phyloP scores from a whole-genome alignment of 2,329 filamentous ascomycete species.

The Penicillium sp. region DNA sequence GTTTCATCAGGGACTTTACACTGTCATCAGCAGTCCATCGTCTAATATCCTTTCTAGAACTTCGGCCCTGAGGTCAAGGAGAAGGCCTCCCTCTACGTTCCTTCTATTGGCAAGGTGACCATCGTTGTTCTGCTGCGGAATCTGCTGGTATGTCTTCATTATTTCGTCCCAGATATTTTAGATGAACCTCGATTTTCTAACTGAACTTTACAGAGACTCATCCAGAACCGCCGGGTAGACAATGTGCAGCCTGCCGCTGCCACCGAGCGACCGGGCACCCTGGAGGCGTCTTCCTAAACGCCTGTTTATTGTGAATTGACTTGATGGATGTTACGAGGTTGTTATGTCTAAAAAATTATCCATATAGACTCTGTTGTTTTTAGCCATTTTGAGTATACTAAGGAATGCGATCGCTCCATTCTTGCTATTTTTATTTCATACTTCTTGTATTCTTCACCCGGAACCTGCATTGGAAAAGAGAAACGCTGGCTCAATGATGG shows the following conservation, averaged over 20 bases:
- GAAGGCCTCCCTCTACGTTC: conserved; percentile 95
- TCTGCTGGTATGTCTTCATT: conserved; percentile 69
- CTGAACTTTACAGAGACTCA: conserved; percentile 42
- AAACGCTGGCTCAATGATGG: neutral
- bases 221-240: conserved; percentile 50
- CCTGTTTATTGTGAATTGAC: conserved; percentile 1
- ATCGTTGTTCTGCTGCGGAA: conserved; percentile 91
- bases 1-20: conserved; percentile 15
- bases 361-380: conserved; percentile 33
- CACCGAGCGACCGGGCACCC: conserved; percentile 49
- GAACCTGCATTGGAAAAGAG: neutral
- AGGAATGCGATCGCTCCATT: neutral
- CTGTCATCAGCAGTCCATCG: neutral
- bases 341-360: conserved; percentile 21
- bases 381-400: conserved; percentile 30
- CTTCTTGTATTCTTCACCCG: neutral
- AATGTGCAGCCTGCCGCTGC: conserved; percentile 50
- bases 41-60: conserved; percentile 60
- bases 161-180: neutral
- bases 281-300: conserved; percentile 42
- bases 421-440: neutral
- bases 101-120: conserved; percentile 96
- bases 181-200: conserved; percentile 24
- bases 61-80: conserved; percentile 90
- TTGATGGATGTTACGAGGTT: conserved; percentile 24